Base-by-base conservation (phyloP, 306 rosid genomes). In the Rosa lucieae region DNA sequence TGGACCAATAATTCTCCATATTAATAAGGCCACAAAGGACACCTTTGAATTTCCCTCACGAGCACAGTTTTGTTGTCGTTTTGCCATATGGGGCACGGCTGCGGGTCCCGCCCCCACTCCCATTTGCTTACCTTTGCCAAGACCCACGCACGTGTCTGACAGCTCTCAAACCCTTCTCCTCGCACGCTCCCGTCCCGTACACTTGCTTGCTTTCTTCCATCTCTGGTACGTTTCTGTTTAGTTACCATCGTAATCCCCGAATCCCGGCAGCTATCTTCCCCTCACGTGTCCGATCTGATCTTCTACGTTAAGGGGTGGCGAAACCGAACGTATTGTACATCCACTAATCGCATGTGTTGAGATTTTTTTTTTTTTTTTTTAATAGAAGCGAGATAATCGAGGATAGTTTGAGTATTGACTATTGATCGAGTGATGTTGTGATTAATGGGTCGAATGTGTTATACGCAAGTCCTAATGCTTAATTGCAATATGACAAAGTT, bases 121-220 rank as follows among this genome's bases (percentile, higher is more conserved):
- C 10, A 7, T 44, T 5, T 62, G 78, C 78, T 81, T 53, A 75
- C 79, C 78, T 39, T 51, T 56, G 68, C 39, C 29, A 73, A 79
- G 82, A 81, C 87, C 92, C 90, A 87, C 86, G 84, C 96, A 93
- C 92, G 86, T 91, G 89, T 87, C 78, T 85, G 89, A 88, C 92
- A 92, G 86, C 92, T 88, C 70, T 8, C 44, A 15, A 39, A 39
- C 62, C 40, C 21, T 13, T 52, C 65, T 26, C 61, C 80, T 49
- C 81, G 61, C 78, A 49, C 76, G 80, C 84, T 8, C 73, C 17
- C 13, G 10, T 53, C 76, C 17, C 13, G 10, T 53, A 78, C 87
- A 15, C 43, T 1, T 35, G 6, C 17, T 61, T 35, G 14, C 17
- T 61, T 26, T 10, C 6, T 65, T 65, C 20, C 26, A 23, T 59